Evolutionary conservation across 148 eudicot genomes (phyloP), one percentile per base, ranked within the genome.

Genomic region (Nepenthes mirabilis): DNA sequence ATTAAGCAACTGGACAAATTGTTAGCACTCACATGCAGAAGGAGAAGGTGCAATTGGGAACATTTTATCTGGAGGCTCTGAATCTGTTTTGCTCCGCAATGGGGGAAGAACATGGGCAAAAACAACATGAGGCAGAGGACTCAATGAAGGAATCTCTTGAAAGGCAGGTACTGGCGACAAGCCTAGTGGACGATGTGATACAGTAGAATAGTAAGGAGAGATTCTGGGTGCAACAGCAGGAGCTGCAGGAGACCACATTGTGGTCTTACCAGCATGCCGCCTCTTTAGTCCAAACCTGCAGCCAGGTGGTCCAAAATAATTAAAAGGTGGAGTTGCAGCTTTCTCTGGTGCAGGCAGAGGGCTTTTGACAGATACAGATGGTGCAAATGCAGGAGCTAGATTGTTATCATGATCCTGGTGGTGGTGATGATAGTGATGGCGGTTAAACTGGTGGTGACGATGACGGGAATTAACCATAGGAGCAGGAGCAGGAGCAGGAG

Each of bases 11-110:
- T 7, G 58, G 50, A 54, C 11, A 23, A 52, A 14, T 34, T 34
- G 57, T 65, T 61, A 56, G 43, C 37, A 91, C 98, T 93, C 65
- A 93, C 98, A 83, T 74, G 87, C 71, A 77, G 84, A 76, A 49
- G 82, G 80, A n/a, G 58, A 68, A 6, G 78, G 78, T 57, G 87
- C 78, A 59, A 67, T 62, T 33, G 81, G 61, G 43, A 88, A 81
- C 67, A 71, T 45, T 60, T 55, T 71, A 49, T 80, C 73, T 6
- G 81, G 83, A 60, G 94, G 81, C 73, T 79, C 68, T 50, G 79
- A 71, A 70, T 70, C 77, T 62, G 47, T 56, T 67, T 67, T 83
- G 69, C 72, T 66, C 37, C 51, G 74, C 34, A 81, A 58, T 14
- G 95, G 83, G 34, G 96, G 87, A 56, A 34, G 77, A 64, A 47